Evolutionary conservation across 2,329 filamentous ascomycete genomes (phyloP).

Genomic region (Stachybotrys elegans): DNA sequence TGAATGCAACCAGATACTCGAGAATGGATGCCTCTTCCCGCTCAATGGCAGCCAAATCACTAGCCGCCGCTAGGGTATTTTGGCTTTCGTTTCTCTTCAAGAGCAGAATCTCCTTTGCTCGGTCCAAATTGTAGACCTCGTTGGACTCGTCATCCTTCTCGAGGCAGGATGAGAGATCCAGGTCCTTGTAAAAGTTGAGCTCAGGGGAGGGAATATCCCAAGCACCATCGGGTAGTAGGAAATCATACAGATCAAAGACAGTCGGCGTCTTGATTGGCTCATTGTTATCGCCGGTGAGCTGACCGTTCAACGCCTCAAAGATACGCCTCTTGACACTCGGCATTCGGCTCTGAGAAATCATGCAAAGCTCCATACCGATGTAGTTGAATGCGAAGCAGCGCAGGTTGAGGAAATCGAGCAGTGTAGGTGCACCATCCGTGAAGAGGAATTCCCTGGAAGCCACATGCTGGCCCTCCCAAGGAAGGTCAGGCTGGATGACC

Average conservation of each 20-base stretch:
- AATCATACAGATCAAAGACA: slow-evolving; percentile 91
- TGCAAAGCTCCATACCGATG: slow-evolving; percentile 76
- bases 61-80: slow-evolving; percentile 41
- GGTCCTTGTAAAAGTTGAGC: slow-evolving; percentile 55
- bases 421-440: slow-evolving; percentile 60
- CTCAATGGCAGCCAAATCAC: slow-evolving; percentile 46
- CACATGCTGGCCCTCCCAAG: slow-evolving; percentile 68
- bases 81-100: slow-evolving; percentile 61
- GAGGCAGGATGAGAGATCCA: slow-evolving; percentile 63
- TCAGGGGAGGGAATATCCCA: slow-evolving; percentile 48
- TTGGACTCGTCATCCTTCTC: slow-evolving; percentile 54
- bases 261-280: slow-evolving; percentile 64
- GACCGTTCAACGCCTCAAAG: slow-evolving; percentile 72
- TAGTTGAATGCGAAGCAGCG: slow-evolving; percentile 80
- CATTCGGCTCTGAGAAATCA: slow-evolving; percentile 64
- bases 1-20: slow-evolving; percentile 57
- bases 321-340: slow-evolving; percentile 66
- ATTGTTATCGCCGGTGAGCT: slow-evolving; percentile 61
- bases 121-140: slow-evolving; percentile 61
- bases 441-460: slow-evolving; percentile 62
- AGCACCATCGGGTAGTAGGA: slow-evolving; percentile 54
- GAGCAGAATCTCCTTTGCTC: slow-evolving; percentile 68
- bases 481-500: slow-evolving; percentile 61
- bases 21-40: slow-evolving; percentile 56
- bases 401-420: slow-evolving; percentile 72